phyloP scores from a whole-genome alignment of 805 yeast genomes.

The Dipodascopsis tothii region DNA sequence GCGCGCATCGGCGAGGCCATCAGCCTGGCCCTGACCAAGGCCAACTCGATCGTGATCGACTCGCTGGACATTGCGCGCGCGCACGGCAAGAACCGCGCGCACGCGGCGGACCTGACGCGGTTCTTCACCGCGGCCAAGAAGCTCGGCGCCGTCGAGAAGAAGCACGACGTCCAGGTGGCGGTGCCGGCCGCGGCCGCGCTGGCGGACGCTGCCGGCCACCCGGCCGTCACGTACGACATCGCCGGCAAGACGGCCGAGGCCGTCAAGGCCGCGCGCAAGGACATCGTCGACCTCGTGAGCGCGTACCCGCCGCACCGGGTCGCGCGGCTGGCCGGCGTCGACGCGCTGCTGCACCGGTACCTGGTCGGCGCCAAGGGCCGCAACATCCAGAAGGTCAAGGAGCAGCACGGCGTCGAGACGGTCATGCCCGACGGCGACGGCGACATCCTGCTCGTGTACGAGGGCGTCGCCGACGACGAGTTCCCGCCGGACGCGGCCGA shows the following conservation, averaged over 20 bases:
- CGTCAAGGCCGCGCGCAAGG: conserved; percentile 60
- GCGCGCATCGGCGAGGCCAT: conserved; percentile 54
- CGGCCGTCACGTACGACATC: conserved; percentile 54
- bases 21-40: conserved; percentile 49
- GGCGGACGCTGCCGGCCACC: conserved; percentile 31
- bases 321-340: conserved; percentile 54
- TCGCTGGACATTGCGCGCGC: conserved; percentile 79
- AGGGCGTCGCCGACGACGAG: conserved; percentile 37
- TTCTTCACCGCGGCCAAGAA: conserved; percentile 40
- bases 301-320: conserved; percentile 61
- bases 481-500: conserved; percentile 65
- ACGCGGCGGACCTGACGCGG: conserved; percentile 68
- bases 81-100: conserved; percentile 51
- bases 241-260: conserved; percentile 44
- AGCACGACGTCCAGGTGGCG: conserved; percentile 39
- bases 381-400: conserved; percentile 27
- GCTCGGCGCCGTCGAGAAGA: conserved; percentile 37
- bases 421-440: conserved; percentile 41
- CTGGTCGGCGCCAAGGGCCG: conserved; percentile 37
- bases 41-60: conserved; percentile 55
- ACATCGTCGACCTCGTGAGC: conserved; percentile 67
- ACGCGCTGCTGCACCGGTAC: conserved; percentile 47
- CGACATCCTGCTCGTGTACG: conserved; percentile 50
- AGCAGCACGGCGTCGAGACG: conserved; percentile 42
- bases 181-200: conserved; percentile 44